Evolutionary conservation across 805 yeast genomes (phyloP), one percentile per base, ranked within the genome.

Genomic region (Candida sphagnicola): DNA sequence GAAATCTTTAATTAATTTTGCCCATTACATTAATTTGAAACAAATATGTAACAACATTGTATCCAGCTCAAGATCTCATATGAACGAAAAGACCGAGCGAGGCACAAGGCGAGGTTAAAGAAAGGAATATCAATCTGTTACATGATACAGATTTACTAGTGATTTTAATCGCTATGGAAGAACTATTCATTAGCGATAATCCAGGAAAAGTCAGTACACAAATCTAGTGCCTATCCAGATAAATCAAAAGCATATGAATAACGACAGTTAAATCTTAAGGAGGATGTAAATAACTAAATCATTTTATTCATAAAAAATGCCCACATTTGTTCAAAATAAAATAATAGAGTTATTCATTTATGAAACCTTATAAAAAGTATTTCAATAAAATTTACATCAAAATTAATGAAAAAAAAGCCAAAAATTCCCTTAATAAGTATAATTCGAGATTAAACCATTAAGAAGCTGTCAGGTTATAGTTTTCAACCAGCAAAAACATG

Each of bases 401-500:
- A 26, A 8, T 12, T 8, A 32, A 28, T 28, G 33, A 13, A 19
- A 28, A 14, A 14, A 11, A 6, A 57, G 78, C 87, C 89, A 82
- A 82, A 83, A 82, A 83, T 82, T 82, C 90, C 85, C 80, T 74
- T 51, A 67, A 62, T 62, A 62, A 57, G 57, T 60, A 52, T 63
- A 70, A 65, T 76, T 77, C 75, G 74, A 66, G 58, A 61, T 51
- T 49, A 42, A 40, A 53, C 48, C 57, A 56, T 48, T 48, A 78
- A 78, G 81, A 82, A 79, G 75, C 77, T 83, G 95, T 90, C 91
- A 78, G 90, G 93, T 85, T 83, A 81, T 80, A 87, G 90, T 87
- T 93, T 91, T 93, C 97, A 93, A 91, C 97, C 95, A 91, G 99
- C 99, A 91, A 91, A 91, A 87, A 93, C 98, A 91, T 95, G 95